A percentile compares a stretch with the other conserved stretches of the same genome.
Conservation (phyloP, 140 eudicot species). For the Oenanthe javanica region DNA sequence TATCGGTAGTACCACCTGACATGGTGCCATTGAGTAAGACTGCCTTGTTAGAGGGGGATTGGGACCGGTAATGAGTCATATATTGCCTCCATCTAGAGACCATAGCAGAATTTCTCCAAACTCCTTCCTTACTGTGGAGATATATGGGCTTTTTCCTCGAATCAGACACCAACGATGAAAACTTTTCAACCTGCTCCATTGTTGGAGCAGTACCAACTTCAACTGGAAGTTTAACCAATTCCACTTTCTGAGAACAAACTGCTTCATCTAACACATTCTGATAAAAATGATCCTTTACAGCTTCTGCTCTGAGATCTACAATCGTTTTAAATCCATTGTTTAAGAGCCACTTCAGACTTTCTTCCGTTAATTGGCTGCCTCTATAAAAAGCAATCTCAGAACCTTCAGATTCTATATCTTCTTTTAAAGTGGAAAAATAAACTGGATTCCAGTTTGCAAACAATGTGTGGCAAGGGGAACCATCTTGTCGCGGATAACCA, state of each 20-base stretch:
- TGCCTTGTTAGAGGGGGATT: slow-evolving; percentile 12
- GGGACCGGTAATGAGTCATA: slow-evolving; percentile 31
- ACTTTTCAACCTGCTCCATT: slow-evolving; percentile 65
- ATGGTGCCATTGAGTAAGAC: slow-evolving; percentile 11
- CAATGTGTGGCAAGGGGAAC: slow-evolving; percentile 56
- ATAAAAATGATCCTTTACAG: slow-evolving; percentile 72
- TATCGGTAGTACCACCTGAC: slow-evolving; percentile 20
- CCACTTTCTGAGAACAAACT: slow-evolving; percentile 52
- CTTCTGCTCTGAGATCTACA: slow-evolving; percentile 88
- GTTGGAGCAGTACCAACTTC: slow-evolving; percentile 82
- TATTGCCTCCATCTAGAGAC: slow-evolving; percentile 91
- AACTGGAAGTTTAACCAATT: slow-evolving; percentile 69
- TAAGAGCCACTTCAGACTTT: slow-evolving; percentile 74
- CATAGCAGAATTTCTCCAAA: slow-evolving; percentile 82
- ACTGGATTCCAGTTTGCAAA: slow-evolving; percentile 94
- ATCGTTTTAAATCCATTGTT: slow-evolving; percentile 80
- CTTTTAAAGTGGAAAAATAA: slow-evolving; percentile 57
- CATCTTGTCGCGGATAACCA: slow-evolving; percentile 71
- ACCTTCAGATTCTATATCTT: slow-evolving; percentile 36
- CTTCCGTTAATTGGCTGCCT: slow-evolving; percentile 93
- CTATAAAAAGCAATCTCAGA: slow-evolving; percentile 74
- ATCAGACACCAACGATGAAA: slow-evolving; percentile 62
- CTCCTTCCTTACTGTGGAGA: slow-evolving; percentile 90
- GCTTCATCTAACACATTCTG: slow-evolving; percentile 54
- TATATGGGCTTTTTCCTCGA: slow-evolving; percentile 55